A percentile compares a stretch with the other conserved stretches of the same genome.
Evolutionary conservation across 257 asterid genomes (phyloP).

Genomic region (Rhazya stricta): DNA sequence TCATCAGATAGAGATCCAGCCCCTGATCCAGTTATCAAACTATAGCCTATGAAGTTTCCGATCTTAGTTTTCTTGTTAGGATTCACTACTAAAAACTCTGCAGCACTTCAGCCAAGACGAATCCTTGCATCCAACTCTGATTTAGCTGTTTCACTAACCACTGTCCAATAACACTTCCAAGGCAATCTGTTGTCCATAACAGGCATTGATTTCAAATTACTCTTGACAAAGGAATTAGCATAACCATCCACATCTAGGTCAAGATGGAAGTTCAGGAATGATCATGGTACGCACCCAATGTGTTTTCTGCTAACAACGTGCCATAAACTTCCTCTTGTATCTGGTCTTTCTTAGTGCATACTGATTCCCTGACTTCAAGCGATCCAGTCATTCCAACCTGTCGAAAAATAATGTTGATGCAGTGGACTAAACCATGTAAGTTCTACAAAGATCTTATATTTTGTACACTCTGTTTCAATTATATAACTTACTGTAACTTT

Average conservation of each 20-base stretch:
- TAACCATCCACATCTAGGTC: slow-evolving; percentile 38
- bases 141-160: slow-evolving; percentile 24
- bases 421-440: background rate
- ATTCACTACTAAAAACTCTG: slow-evolving; percentile 41
- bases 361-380: slow-evolving; percentile 50
- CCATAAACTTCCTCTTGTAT: slow-evolving; percentile 34
- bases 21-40: slow-evolving; percentile 43
- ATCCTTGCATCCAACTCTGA: slow-evolving; percentile 39
- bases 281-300: slow-evolving; percentile 55
- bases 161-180: slow-evolving; percentile 36
- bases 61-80: slow-evolving; percentile 48
- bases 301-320: slow-evolving; percentile 50
- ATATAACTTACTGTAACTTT: slow-evolving; percentile 51
- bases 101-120: slow-evolving; percentile 31
- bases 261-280: slow-evolving; percentile 41
- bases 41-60: slow-evolving; percentile 51
- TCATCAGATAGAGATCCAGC: slow-evolving; percentile 34
- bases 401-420: background rate
- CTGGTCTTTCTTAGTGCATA: slow-evolving; percentile 35
- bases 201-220: slow-evolving; percentile 5
- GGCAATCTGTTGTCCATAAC: slow-evolving; percentile 8
- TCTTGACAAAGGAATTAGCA: slow-evolving; percentile 26
- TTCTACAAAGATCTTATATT: background rate
- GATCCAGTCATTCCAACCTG: slow-evolving; percentile 56
- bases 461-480: background rate